These are phyloP conservation scores for Neohortaea acidophila DNA, from an alignment of 495 filamentous ascomycete genomes.

Conservation along the genomic window DNA sequence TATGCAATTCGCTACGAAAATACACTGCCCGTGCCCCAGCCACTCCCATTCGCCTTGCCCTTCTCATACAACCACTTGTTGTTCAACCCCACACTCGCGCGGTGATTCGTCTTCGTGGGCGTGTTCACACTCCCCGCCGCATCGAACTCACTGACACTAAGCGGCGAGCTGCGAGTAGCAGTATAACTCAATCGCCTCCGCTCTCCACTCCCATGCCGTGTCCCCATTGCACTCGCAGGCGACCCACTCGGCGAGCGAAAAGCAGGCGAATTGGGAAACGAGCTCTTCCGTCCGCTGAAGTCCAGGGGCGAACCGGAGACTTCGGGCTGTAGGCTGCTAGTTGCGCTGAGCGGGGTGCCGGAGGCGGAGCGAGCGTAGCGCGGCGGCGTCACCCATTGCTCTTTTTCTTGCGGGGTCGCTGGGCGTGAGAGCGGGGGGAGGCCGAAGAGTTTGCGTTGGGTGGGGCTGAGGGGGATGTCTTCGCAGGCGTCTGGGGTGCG, in stretches of 20 bases:
- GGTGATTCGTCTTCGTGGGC: conserved; percentile 47
- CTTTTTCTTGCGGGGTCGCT: conserved; percentile 44
- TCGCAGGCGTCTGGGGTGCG: conserved; percentile 56
- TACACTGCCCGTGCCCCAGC: conserved; percentile 3
- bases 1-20: conserved; percentile 2
- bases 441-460: conserved; percentile 71
- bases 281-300: conserved; percentile 14
- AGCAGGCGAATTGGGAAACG: neutral
- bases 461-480: conserved; percentile 83
- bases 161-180: conserved; percentile 35
- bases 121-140: conserved; percentile 29
- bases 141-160: conserved; percentile 37
- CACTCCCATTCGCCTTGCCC: conserved; percentile 30
- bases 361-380: conserved; percentile 66
- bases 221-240: conserved; percentile 31
- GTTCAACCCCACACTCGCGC: conserved; percentile 57
- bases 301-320: conserved; percentile 39
- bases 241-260: neutral
- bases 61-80: conserved; percentile 91
- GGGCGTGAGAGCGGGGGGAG: conserved; percentile 55
- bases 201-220: neutral
- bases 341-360: conserved; percentile 30
- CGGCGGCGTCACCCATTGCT: conserved; percentile 67
- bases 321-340: conserved; percentile 33
- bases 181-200: conserved; percentile 43